phyloP scores from a whole-genome alignment of 2,329 filamentous ascomycete species.

The Boeremia exigua region DNA sequence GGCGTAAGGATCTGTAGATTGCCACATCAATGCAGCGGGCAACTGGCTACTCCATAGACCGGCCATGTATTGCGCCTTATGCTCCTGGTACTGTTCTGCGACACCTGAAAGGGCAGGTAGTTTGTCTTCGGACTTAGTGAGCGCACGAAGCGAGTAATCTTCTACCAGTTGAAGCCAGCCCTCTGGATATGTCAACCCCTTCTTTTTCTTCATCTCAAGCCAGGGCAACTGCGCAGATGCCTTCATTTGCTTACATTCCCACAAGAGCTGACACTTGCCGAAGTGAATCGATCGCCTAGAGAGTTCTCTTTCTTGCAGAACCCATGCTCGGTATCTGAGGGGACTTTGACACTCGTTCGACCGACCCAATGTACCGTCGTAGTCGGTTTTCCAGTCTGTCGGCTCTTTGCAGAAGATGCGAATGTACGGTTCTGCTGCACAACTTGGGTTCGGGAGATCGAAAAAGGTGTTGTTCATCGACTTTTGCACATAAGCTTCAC shows the following conservation, averaged over 20 bases:
- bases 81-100: not conserved
- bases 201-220: not conserved
- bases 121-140: not conserved
- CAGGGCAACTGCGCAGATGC: not conserved
- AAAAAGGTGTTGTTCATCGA: not conserved
- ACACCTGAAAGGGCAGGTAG: not conserved
- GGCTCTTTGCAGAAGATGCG: not conserved
- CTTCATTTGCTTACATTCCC: not conserved
- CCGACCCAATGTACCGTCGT: too few species aligned
- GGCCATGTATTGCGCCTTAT: not conserved
- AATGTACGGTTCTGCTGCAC: not conserved
- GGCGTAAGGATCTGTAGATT: not conserved
- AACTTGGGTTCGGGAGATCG: not conserved
- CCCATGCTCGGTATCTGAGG: constrained; percentile 5
- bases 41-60: not conserved
- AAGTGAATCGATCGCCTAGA: not conserved
- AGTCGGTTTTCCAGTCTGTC: not conserved
- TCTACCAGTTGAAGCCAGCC: not conserved
- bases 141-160: not conserved
- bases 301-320: constrained; percentile 2
- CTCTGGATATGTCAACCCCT: not conserved
- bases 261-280: not conserved
- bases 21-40: constrained; percentile 2
- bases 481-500: not conserved
- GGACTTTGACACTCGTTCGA: not conserved